A percentile compares a stretch with the other conserved stretches of the same genome.
Conservation (phyloP, 805 yeast genomes). For the Hanseniaspora jakobsenii region DNA sequence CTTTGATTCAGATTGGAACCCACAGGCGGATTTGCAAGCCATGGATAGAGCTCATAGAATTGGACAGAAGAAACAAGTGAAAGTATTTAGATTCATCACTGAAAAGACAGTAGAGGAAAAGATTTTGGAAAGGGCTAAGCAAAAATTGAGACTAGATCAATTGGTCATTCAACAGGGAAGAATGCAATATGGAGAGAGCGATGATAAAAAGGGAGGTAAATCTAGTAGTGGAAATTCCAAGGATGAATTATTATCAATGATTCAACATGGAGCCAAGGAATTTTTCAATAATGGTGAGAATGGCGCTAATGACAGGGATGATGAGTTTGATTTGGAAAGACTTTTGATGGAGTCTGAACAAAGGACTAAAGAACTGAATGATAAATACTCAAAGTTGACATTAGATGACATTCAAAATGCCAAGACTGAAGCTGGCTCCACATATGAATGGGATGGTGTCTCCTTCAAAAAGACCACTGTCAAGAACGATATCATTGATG, state of each 20-base stretch:
- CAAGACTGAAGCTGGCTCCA: slow-evolving; percentile 39
- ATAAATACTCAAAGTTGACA: slow-evolving; percentile 55
- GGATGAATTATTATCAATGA: slow-evolving; percentile 68
- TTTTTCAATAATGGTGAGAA: slow-evolving; percentile 31
- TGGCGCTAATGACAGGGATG: slow-evolving; percentile 29
- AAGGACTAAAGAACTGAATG: slow-evolving; percentile 49
- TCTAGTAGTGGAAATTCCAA: too few relatives aligned
- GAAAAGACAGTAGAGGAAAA: slow-evolving; percentile 78
- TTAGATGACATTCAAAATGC: slow-evolving; percentile 69
- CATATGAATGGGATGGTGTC: slow-evolving; percentile 82
- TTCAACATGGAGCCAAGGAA: slow-evolving; percentile 69
- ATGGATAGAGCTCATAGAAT: slow-evolving; percentile 86
- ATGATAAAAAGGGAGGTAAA: slow-evolving; percentile 29
- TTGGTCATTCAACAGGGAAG: slow-evolving; percentile 73
- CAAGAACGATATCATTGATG: slow-evolving; percentile 37
- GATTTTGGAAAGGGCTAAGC: slow-evolving; percentile 70
- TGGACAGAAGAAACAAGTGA: slow-evolving; percentile 76
- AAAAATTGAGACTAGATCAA: slow-evolving; percentile 65
- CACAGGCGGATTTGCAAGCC: slow-evolving; percentile 79
- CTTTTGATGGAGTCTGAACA: slow-evolving; percentile 48
- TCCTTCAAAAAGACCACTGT: slow-evolving; percentile 57
- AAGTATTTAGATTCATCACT: slow-evolving; percentile 64
- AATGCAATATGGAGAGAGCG: slow-evolving; percentile 22
- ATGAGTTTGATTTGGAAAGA: slow-evolving; percentile 46
- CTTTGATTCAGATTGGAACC: slow-evolving; percentile 79